phyloP scores from a whole-genome alignment of 2,329 filamentous ascomycete species.

The Neopestalotiopsis sp. region DNA sequence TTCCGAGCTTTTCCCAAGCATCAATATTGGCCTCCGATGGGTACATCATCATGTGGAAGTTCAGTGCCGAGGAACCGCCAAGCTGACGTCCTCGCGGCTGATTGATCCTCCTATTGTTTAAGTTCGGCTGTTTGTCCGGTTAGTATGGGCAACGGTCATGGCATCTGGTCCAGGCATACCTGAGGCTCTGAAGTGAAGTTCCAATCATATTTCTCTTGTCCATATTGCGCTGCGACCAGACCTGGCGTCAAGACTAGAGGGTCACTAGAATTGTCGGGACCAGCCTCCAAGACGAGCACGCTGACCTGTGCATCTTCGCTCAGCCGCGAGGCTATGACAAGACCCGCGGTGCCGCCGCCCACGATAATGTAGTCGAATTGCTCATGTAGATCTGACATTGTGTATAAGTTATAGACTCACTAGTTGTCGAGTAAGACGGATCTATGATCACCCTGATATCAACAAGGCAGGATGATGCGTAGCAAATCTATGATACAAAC shows the following conservation, averaged over 20 bases:
- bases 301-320: conserved; percentile 40
- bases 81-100: conserved; percentile 40
- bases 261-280: conserved; percentile 38
- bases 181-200: conserved; percentile 43
- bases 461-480: too few species aligned
- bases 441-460: neutral
- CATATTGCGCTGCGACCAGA: conserved; percentile 37
- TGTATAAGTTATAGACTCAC: neutral
- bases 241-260: conserved; percentile 44
- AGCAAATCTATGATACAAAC: too few species aligned
- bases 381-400: conserved; percentile 20
- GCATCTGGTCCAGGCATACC: conserved; percentile 25
- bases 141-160: neutral
- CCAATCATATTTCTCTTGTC: conserved; percentile 47
- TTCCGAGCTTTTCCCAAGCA: conserved; percentile 35
- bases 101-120: conserved; percentile 36
- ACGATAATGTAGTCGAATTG: conserved; percentile 54
- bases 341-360: conserved; percentile 57
- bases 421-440: neutral
- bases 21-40: conserved; percentile 33
- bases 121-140: conserved; percentile 24
- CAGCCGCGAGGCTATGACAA: conserved; percentile 51
- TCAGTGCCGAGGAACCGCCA: conserved; percentile 37
- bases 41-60: conserved; percentile 35
- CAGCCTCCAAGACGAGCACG: conserved; percentile 48